phyloP scores from a whole-genome alignment of 441 rosid genomes.

The Capsella rubella region DNA sequence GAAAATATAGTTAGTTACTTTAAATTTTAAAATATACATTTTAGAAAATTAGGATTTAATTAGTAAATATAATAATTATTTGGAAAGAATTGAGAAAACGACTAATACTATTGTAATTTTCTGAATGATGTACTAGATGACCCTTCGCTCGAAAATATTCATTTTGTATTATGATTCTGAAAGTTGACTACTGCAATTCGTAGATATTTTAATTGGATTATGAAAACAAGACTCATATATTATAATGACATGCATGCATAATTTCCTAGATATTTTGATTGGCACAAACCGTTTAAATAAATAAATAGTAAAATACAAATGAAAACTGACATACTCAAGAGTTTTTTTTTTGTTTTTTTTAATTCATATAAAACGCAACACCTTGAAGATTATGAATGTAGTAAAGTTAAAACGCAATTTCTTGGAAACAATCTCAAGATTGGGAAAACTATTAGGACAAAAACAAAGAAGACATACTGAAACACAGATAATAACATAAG shows the following conservation, averaged over 20 bases:
- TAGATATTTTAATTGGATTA: neutral
- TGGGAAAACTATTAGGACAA: no score
- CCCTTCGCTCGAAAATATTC: neutral
- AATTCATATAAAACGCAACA: no score
- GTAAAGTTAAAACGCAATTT: no score
- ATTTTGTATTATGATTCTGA: neutral
- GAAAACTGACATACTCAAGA: no score
- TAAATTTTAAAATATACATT: no score
- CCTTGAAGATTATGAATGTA: no score
- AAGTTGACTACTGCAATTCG: neutral
- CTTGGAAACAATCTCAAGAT: no score
- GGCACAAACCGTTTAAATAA: no score
- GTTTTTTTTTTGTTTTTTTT: no score
- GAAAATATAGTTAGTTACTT: neutral
- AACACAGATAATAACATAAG: neutral
- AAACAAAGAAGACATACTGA: neutral
- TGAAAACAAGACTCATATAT: neutral
- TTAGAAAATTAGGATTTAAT: neutral
- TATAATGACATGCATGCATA: no score
- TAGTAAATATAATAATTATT: neutral
- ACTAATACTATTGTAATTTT: neutral
- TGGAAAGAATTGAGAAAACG: neutral
- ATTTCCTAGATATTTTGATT: no score
- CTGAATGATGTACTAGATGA: neutral
- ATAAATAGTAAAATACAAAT: no score